phyloP scores from a whole-genome alignment of 192 early-diverging fungal species.

The Entomortierella lignicola region DNA sequence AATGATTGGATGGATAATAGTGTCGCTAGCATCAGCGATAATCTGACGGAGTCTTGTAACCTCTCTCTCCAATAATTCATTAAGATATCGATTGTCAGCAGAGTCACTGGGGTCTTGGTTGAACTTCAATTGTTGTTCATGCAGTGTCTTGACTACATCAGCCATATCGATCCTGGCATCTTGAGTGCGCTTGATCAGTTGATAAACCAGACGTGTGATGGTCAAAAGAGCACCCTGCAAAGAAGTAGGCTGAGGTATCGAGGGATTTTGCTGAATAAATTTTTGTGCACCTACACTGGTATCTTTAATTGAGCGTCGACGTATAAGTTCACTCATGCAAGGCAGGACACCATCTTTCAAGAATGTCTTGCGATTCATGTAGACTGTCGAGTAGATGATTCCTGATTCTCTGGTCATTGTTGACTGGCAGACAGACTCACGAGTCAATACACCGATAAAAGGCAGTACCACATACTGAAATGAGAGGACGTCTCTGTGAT shows the following conservation, averaged over 20 bases:
- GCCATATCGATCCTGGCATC: constrained; percentile 32
- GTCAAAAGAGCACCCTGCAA: constrained; percentile 39
- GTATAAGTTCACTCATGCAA: constrained; percentile 42
- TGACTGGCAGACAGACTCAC: constrained; percentile 40
- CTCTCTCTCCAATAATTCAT: constrained; percentile 17
- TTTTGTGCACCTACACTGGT: neutral
- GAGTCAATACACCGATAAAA: constrained; percentile 53
- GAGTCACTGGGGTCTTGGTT: neutral
- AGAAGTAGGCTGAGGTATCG: constrained; percentile 9
- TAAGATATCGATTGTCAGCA: constrained; percentile 14
- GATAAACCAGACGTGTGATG: constrained; percentile 49
- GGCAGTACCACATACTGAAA: constrained; percentile 56
- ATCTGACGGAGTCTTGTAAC: constrained; percentile 12
- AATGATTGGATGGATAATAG: neutral
- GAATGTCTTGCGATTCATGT: constrained; percentile 22
- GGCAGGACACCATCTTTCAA: constrained; percentile 30
- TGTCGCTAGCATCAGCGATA: constrained; percentile 17
- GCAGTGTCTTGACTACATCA: constrained; percentile 9
- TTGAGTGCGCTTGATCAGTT: constrained; percentile 39
- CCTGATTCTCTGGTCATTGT: constrained; percentile 42
- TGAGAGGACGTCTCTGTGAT: constrained; percentile 7
- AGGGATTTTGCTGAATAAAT: constrained; percentile 11
- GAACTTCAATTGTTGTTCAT: neutral
- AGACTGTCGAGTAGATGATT: constrained; percentile 46
- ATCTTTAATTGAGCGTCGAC: constrained; percentile 33